Percentiles rank a stretch among this genome's conserved stretches.
Conservation (phyloP, 2,329 filamentous ascomycete genomes). For the Epicoccum sorghinum region DNA sequence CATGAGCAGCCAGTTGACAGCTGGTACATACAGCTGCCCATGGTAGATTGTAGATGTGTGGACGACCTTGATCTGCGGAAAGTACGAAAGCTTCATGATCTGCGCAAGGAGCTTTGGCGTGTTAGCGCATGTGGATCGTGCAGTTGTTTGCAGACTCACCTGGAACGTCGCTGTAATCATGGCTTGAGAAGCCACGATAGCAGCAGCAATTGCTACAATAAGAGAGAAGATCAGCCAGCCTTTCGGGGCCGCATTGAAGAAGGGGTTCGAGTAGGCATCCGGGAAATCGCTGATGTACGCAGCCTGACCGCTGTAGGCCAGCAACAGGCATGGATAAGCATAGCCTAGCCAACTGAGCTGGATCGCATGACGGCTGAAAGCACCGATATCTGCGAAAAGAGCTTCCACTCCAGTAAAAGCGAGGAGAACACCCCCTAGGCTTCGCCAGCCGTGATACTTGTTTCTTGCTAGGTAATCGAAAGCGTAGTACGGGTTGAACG, state of each 20-base stretch:
- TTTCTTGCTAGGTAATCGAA: slow-evolving; percentile 66
- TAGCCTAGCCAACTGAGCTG: slow-evolving; percentile 75
- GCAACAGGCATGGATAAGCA: slow-evolving; percentile 69
- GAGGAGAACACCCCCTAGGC: slow-evolving; percentile 73
- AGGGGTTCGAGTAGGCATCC: slow-evolving; percentile 72
- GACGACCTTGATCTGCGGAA: slow-evolving; percentile 75
- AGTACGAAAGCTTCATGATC: slow-evolving; percentile 75
- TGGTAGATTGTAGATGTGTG: slow-evolving; percentile 74
- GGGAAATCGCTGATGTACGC: slow-evolving; percentile 69
- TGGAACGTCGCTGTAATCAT: slow-evolving; percentile 80
- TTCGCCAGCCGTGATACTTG: slow-evolving; percentile 65
- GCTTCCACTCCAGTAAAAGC: slow-evolving; percentile 80
- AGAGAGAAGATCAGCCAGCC: slow-evolving; percentile 72
- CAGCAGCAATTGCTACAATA: slow-evolving; percentile 71
- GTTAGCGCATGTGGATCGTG: slow-evolving; percentile 25
- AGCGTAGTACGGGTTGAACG: slow-evolving; percentile 63
- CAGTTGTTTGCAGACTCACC: slow-evolving; percentile 38
- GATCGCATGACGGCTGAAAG: slow-evolving; percentile 71
- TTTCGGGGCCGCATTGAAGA: slow-evolving; percentile 72
- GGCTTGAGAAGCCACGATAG: slow-evolving; percentile 78
- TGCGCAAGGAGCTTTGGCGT: slow-evolving; percentile 62
- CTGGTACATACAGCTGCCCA: slow-evolving; percentile 77
- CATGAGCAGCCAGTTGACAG: slow-evolving; percentile 80
- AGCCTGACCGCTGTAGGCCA: slow-evolving; percentile 75
- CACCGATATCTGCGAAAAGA: slow-evolving; percentile 77